phyloP scores from a whole-genome alignment of 2,329 filamentous ascomycete species.

The Parasarocladium wereldwijsianum region DNA sequence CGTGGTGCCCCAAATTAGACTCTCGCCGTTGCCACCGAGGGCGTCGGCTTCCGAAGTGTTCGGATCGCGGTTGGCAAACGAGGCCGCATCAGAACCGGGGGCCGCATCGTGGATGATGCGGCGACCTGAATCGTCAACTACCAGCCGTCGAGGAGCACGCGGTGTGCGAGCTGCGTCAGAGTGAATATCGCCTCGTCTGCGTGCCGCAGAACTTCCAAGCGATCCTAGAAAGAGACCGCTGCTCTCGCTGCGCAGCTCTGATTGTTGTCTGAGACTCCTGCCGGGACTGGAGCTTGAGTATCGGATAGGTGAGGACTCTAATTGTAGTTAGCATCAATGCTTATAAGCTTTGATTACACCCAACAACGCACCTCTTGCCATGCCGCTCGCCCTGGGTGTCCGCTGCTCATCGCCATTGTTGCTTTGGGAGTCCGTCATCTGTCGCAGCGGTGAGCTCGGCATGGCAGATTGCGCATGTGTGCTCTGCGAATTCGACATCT shows the following conservation, averaged over 20 bases:
- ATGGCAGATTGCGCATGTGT: conserved; percentile 22
- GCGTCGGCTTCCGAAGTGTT: conserved; percentile 84
- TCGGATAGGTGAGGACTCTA: conserved; percentile 84
- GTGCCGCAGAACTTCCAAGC: conserved; percentile 38
- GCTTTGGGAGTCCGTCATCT: conserved; percentile 42
- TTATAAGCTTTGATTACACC: neutral
- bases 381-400: conserved; percentile 53
- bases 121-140: conserved; percentile 43
- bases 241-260: conserved; percentile 66
- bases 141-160: conserved; percentile 33
- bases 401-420: conserved; percentile 39
- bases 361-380: conserved; percentile 44
- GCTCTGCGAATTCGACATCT: conserved; percentile 43
- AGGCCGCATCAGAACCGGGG: conserved; percentile 40
- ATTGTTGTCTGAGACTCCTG: conserved; percentile 45
- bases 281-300: conserved; percentile 84
- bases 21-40: conserved; percentile 64
- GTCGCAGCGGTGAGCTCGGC: conserved; percentile 45
- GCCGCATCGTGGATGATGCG: conserved; percentile 41
- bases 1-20: conserved; percentile 93
- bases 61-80: conserved; percentile 52
- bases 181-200: conserved; percentile 71
- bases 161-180: conserved; percentile 55
- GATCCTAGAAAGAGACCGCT: conserved; percentile 71
- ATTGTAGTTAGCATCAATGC: too few relatives aligned